Conservation (phyloP, 1,284 basidiomycete species). For the Inonotus obliquus region DNA sequence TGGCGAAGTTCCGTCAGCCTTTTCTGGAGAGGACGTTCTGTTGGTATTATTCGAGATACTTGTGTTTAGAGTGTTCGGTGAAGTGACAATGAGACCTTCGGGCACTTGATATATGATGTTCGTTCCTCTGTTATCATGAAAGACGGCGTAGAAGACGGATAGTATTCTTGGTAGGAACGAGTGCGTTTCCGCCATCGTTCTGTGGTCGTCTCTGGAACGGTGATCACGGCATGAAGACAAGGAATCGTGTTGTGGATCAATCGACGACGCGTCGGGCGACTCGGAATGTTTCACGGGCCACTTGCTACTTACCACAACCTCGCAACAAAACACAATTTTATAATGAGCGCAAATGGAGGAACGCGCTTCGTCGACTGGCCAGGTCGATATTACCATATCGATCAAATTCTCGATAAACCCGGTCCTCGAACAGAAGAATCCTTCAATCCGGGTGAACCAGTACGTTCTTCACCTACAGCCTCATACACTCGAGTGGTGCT, state of each 20-base stretch:
- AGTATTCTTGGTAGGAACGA: slow-evolving; percentile 78
- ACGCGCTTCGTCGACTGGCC: slow-evolving; percentile 53
- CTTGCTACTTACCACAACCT: slow-evolving; percentile 3
- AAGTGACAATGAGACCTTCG: slow-evolving; percentile 67
- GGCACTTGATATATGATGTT: slow-evolving; percentile 89
- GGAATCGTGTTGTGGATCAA: background rate
- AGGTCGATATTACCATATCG: slow-evolving; percentile 71
- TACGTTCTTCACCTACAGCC: slow-evolving; percentile 32
- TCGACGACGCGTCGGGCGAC: slow-evolving; percentile 1
- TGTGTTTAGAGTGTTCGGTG: slow-evolving; percentile 8
- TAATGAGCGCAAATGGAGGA: slow-evolving; percentile 15
- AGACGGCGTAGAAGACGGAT: slow-evolving; percentile 85
- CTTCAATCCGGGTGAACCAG: slow-evolving; percentile 71
- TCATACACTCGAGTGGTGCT: background rate
- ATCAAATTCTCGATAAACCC: slow-evolving; percentile 75
- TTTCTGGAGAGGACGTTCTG: slow-evolving; percentile 41
- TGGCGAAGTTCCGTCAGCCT: slow-evolving; percentile 30
- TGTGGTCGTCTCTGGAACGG: background rate
- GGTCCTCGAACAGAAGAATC: slow-evolving; percentile 77
- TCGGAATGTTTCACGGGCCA: background rate
- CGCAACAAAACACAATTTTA: background rate
- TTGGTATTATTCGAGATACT: slow-evolving; percentile 36
- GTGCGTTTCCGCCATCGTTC: slow-evolving; percentile 49
- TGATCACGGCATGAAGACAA: background rate
- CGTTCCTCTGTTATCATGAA: slow-evolving; percentile 78